Percentiles rank a stretch among this genome's conserved stretches.
Evolutionary conservation across 2,329 filamentous ascomycete genomes (phyloP).

Genomic region (Paecilomyces niveus): DNA sequence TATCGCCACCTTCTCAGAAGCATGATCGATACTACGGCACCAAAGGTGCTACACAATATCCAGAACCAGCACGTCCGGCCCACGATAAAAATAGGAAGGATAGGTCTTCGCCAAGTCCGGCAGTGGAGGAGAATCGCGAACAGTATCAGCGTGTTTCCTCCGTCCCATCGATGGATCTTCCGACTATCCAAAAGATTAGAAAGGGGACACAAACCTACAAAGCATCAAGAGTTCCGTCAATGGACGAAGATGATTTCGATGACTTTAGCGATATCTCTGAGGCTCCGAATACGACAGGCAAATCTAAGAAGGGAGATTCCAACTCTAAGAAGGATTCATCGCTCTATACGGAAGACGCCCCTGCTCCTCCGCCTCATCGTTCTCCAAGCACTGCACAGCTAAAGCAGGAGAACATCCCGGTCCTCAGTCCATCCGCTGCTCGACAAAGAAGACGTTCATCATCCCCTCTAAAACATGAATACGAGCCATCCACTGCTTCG

Average conservation of each 20-base stretch:
- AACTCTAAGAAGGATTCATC: slow-evolving; percentile 19
- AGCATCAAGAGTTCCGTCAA: neutral
- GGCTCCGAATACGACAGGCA: slow-evolving; percentile 16
- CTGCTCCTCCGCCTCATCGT: slow-evolving; percentile 43
- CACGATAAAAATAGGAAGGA: slow-evolving; percentile 11
- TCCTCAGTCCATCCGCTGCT: slow-evolving; percentile 43
- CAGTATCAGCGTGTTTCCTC: slow-evolving; percentile 37
- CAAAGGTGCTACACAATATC: neutral
- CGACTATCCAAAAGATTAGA: slow-evolving; percentile 37
- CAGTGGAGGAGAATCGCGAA: slow-evolving; percentile 17
- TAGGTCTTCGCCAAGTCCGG: slow-evolving; percentile 16
- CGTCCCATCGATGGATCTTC: slow-evolving; percentile 39
- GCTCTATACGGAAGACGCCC: slow-evolving; percentile 26
- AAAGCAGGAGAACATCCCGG: slow-evolving; percentile 37
- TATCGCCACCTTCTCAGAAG: slow-evolving; percentile 6
- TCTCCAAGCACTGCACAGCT: slow-evolving; percentile 43
- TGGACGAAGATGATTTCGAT: neutral
- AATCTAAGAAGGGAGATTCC: slow-evolving; percentile 17
- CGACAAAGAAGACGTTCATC: slow-evolving; percentile 64
- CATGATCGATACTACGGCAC: slow-evolving; percentile 10
- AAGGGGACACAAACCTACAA: slow-evolving; percentile 25
- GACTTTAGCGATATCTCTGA: slow-evolving; percentile 3
- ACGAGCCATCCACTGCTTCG: slow-evolving; percentile 73
- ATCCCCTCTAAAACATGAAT: slow-evolving; percentile 94
- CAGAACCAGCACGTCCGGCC: slow-evolving; percentile 3